Evolutionary conservation across 1,284 basidiomycete species (phyloP), one percentile per base, ranked within the genome.

Genomic region (Apiotrichum sp.): DNA sequence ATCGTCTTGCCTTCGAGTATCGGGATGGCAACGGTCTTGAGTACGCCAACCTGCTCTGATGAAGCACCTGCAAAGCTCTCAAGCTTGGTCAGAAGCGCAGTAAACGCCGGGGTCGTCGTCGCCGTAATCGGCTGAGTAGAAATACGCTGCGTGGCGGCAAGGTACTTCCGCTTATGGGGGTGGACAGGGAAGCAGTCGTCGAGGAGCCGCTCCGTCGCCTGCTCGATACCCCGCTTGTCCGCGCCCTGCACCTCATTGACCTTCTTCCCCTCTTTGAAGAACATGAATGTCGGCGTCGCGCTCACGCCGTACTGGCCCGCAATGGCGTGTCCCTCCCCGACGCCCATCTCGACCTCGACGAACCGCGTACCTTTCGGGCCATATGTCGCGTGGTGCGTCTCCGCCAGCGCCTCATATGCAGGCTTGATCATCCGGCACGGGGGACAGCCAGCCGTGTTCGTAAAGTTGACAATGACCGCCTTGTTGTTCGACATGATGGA

Each of bases 211-310:
- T 71, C 71, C n/a, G 72, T 66, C 32, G 58, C 63, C 32, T 14
- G 40, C 50, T 74, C 72, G 34, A 74, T 62, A 10, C 65, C 68
- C 32, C 63, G 58, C 57, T 74, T 74, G 50, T 60, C 62, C 1
- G 84, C 86, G 0, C 90, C 90, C 65, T 83, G 85, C 62, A 93
- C 61, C 69, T 91, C 88, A 49, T 84, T 78, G 8, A 86, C 86
- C 82, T 89, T 88, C 61, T 82, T 80, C 1, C 86, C 87, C 58
- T 88, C 80, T 62, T 85, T 71, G 78, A 90, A 93, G 76, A 89
- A 90, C 51, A 87, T 78, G 71, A 92, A 93, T 4, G 89, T 92
- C 3, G 91, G 90, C 1, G 88, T 93, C 0, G 81, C 89, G n/a
- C 80, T 73, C 1, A 95, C 83, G 3, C 81, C 78, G 76, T 83